Conservation (phyloP, 2,329 filamentous ascomycete genomes). For the Curvularia sp. region DNA sequence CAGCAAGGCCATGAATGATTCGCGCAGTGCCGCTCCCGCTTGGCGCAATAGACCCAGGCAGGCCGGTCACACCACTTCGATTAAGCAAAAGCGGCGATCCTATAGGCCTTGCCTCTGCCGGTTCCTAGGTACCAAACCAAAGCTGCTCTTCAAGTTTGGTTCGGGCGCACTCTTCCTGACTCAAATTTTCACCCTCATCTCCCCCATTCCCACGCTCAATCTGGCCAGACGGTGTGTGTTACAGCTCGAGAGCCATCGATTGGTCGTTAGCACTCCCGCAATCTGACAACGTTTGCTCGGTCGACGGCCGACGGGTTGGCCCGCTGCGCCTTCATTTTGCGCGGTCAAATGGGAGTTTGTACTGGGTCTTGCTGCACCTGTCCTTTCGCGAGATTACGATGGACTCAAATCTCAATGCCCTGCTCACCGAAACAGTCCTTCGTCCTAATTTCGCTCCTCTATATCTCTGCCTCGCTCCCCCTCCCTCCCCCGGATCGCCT, state of each 20-base stretch:
- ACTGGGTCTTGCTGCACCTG: neutral
- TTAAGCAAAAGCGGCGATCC: slow-evolving; percentile 3
- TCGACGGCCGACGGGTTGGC: slow-evolving; percentile 11
- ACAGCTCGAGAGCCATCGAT: neutral
- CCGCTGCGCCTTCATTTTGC: slow-evolving; percentile 17
- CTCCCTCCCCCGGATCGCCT: slow-evolving; percentile 1
- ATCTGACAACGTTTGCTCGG: slow-evolving; percentile 1
- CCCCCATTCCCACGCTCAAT: neutral
- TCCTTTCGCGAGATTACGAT: slow-evolving; percentile 16
- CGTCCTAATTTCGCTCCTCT: slow-evolving; percentile 18
- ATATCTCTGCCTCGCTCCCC: slow-evolving; percentile 6
- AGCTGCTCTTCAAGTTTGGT: neutral
- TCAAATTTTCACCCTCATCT: neutral
- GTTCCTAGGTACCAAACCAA: neutral
- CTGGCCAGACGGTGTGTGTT: neutral
- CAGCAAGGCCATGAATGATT: neutral
- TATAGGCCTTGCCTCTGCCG: slow-evolving; percentile 2
- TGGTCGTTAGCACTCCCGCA: neutral
- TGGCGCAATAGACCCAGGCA: slow-evolving; percentile 1
- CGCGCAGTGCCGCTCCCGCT: slow-evolving; percentile 1
- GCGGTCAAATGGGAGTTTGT: slow-evolving; percentile 14
- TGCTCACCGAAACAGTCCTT: slow-evolving; percentile 6
- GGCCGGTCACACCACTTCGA: slow-evolving; percentile 3
- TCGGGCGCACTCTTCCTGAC: neutral
- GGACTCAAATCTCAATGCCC: slow-evolving; percentile 13